Percentiles rank a stretch among this genome's conserved stretches.
Evolutionary conservation across 116 monocot species (phyloP).

Genomic region (Trichopus zeylanicus): DNA sequence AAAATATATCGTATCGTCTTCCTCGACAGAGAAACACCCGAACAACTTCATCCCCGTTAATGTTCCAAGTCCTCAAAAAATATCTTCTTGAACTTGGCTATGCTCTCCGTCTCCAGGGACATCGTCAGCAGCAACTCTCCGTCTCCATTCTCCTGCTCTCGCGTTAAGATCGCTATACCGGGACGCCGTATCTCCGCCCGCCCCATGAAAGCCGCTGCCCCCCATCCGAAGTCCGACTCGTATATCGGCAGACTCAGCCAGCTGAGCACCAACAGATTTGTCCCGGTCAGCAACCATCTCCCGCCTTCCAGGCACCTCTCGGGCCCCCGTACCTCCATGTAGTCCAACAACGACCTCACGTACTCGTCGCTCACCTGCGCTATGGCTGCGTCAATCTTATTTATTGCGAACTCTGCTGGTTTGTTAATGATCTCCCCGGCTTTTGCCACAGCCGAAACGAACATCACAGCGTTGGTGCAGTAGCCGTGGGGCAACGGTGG

Average conservation of each 20-base stretch:
- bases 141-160: neutral
- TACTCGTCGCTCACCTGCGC: slow-evolving; percentile 35
- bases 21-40: no score
- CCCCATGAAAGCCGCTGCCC: neutral
- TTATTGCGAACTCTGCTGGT: slow-evolving; percentile 2
- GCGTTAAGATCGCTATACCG: neutral
- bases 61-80: no score
- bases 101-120: neutral
- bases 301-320: slow-evolving; percentile 24
- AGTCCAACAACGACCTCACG: slow-evolving; percentile 34
- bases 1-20: no score
- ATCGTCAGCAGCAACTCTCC: neutral
- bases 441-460: slow-evolving; percentile 19
- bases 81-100: neutral
- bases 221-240: slow-evolving; percentile 38
- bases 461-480: slow-evolving; percentile 38
- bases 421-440: slow-evolving; percentile 21
- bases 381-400: slow-evolving; percentile 18
- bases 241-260: slow-evolving; percentile 39
- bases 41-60: no score
- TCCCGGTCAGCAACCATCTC: slow-evolving; percentile 26
- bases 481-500: slow-evolving; percentile 36
- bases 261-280: slow-evolving; percentile 34
- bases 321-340: slow-evolving; percentile 38
- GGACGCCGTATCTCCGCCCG: no score